Evolutionary conservation across 2,329 filamentous ascomycete species (phyloP), one percentile per base, ranked within the genome.

Genomic region (Botrytis byssoidea): DNA sequence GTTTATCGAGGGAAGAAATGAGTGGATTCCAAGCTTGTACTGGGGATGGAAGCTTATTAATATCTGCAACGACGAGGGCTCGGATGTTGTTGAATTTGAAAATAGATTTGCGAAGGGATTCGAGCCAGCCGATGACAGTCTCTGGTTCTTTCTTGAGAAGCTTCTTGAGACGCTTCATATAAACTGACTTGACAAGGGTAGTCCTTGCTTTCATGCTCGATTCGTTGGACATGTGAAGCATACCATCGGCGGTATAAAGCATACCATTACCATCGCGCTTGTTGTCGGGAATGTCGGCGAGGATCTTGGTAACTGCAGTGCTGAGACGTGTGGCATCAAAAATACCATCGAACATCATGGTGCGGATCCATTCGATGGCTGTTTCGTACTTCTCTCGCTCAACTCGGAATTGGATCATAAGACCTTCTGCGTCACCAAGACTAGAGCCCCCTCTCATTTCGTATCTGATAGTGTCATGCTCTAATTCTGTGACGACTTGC

Each of bases 381-480:
- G 90, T 90, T 61, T 89, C 86, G 81, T 98, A 98, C 82, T 97
- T 97, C 70, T 95, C 91, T 0, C 91, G 89, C 82, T 99, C 96
- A 10, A 96, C 90, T 78, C 96, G 91, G 83, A 99, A 92, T 76
- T 91, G 89, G 67, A 98, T 89, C 74, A 90, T 88, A 42, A 97
- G 84, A 81, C 95, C 92, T 82, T 99, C 95, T 0, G 90, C 88
- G 80, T 97, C 94, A 48, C 92, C 91, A 63, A 97, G 84, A 48
- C 87, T 85, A 29, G 87, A 86, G 9, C 90, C 92, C 3, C 89
- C 89, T 74, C 90, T 89, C 76, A 98, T 89, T 1, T 85, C 86
- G 82, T 97, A 98, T 77, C 90, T 91, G 74, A 98, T 91, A 0
- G 96, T 98, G 78, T 98, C 95, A 79, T 92, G 90, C 82, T 99